Evolutionary conservation across 1,139 yeast species (phyloP).

Genomic region (Candida tropicalis): DNA sequence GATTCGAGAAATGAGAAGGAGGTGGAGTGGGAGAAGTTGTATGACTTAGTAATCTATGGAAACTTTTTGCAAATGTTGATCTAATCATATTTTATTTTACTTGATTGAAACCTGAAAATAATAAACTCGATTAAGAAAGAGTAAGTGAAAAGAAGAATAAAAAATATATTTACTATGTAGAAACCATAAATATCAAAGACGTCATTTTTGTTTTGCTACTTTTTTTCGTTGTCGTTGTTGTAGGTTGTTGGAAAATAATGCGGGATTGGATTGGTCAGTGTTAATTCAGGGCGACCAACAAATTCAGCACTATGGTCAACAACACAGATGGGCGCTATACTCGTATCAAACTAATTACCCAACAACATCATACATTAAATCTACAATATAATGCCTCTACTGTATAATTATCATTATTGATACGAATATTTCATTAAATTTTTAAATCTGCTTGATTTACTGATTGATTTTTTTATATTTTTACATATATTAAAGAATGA

Average conservation of each 20-base stretch:
- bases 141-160: not conserved
- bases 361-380: too few species aligned
- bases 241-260: not conserved
- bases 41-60: slow-evolving; percentile 10
- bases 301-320: too few species aligned
- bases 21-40: slow-evolving; percentile 18
- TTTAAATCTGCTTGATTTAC: too few species aligned
- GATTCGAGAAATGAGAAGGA: slow-evolving; percentile 20
- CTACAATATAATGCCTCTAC: slow-evolving; percentile 16
- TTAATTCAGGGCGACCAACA: too few species aligned
- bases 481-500: slow-evolving; percentile 9
- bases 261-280: slow-evolving; percentile 8
- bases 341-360: too few species aligned
- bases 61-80: slow-evolving; percentile 11
- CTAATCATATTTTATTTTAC: too few species aligned
- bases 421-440: not conserved
- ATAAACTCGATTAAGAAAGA: too few species aligned
- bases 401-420: too few species aligned
- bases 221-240: not conserved
- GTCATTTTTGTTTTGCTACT: not conserved
- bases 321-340: too few species aligned
- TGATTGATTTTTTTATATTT: slow-evolving; percentile 7
- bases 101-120: too few species aligned
- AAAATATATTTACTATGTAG: too few species aligned
- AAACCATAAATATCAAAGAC: not conserved